phyloP scores from a whole-genome alignment of 2,329 filamentous ascomycete species.

The Huntiella abstrusa region DNA sequence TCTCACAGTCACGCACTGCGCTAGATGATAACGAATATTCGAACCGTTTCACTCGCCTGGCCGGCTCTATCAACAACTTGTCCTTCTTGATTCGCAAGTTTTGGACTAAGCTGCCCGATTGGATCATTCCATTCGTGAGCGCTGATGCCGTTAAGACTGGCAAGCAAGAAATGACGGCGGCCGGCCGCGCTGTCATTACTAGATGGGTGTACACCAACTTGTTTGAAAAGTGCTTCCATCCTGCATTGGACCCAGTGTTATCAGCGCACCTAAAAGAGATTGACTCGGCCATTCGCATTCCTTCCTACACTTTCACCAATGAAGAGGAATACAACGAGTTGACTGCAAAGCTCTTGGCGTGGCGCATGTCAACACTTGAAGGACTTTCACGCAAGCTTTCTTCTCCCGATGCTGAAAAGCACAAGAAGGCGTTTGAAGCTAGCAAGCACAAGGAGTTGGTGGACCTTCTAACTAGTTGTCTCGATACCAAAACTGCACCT shows the following conservation, averaged over 20 bases:
- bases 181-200: constrained; percentile 74
- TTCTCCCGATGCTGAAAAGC: constrained; percentile 43
- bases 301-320: constrained; percentile 53
- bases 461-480: background rate
- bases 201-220: constrained; percentile 82
- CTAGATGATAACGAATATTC: constrained; percentile 91
- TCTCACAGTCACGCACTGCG: constrained; percentile 83
- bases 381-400: constrained; percentile 58
- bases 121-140: constrained; percentile 66
- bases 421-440: constrained; percentile 46
- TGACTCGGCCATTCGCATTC: constrained; percentile 69
- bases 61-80: constrained; percentile 85
- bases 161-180: constrained; percentile 94
- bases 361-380: constrained; percentile 85
- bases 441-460: constrained; percentile 39
- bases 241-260: constrained; percentile 56
- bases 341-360: constrained; percentile 71
- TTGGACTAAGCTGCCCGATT: constrained; percentile 65
- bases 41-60: constrained; percentile 73
- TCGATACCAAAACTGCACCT: constrained; percentile 16
- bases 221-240: constrained; percentile 85
- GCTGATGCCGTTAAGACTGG: constrained; percentile 69
- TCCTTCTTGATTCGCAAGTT: constrained; percentile 93
- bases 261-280: constrained; percentile 68
- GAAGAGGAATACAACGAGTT: constrained; percentile 81